Percentiles rank a stretch among this genome's conserved stretches.
Evolutionary conservation across 192 early-diverging fungal genomes (phyloP).

Genomic region (Umbelopsis isabellina): DNA sequence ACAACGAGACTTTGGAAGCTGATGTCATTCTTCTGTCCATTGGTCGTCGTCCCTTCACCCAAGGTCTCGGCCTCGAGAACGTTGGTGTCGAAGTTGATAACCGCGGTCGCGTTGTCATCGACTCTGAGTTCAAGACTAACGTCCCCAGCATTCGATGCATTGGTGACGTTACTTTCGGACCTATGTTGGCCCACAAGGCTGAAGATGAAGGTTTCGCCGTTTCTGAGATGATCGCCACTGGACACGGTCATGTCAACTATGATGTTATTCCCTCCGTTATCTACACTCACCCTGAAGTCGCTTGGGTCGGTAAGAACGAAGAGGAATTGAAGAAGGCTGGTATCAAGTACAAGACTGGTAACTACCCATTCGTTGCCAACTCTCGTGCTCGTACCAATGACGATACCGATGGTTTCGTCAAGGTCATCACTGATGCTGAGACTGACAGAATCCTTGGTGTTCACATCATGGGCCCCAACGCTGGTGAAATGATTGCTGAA

Average conservation of each 20-base stretch:
- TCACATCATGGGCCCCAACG: slow-evolving; percentile 98
- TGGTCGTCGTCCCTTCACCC: slow-evolving; percentile 93
- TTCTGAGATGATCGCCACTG: slow-evolving; percentile 88
- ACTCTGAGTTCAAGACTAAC: slow-evolving; percentile 84
- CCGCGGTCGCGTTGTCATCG: slow-evolving; percentile 85
- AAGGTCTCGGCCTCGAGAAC: slow-evolving; percentile 89
- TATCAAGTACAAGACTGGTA: slow-evolving; percentile 86
- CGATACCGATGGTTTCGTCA: slow-evolving; percentile 92
- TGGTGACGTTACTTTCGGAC: slow-evolving; percentile 95
- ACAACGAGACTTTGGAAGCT: slow-evolving; percentile 81
- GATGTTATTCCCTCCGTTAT: slow-evolving; percentile 96
- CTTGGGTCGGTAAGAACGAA: slow-evolving; percentile 98
- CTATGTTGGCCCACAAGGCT: slow-evolving; percentile 99
- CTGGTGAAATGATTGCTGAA: slow-evolving; percentile 99
- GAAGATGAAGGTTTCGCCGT: slow-evolving; percentile 98
- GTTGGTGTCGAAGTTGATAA: slow-evolving; percentile 89
- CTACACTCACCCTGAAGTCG: slow-evolving; percentile 98
- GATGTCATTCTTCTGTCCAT: slow-evolving; percentile 93
- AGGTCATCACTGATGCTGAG: slow-evolving; percentile 95
- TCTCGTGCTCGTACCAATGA: slow-evolving; percentile 96
- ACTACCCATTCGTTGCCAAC: slow-evolving; percentile 96
- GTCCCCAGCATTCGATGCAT: slow-evolving; percentile 91
- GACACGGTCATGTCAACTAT: slow-evolving; percentile 99
- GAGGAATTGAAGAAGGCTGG: slow-evolving; percentile 87
- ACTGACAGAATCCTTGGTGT: slow-evolving; percentile 96